Evolutionary conservation across 2,329 filamentous ascomycete genomes (phyloP).

Genomic region (Colletotrichum tanaceti): DNA sequence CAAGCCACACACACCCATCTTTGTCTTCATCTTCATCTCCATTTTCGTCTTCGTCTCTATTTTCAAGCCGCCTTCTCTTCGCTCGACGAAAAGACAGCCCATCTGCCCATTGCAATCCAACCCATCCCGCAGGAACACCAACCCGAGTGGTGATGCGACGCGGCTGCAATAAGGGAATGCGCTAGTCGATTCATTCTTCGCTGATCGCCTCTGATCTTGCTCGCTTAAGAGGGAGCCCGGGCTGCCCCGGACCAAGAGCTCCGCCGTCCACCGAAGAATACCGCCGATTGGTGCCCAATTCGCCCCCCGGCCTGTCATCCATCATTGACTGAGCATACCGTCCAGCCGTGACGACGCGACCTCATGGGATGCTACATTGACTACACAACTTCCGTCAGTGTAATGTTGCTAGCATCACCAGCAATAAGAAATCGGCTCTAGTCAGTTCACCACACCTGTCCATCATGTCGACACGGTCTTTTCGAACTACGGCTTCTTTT

Average conservation of each 20-base stretch:
- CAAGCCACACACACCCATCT: too few species aligned
- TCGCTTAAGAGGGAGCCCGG: neutral
- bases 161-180: too few species aligned
- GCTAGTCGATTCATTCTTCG: neutral
- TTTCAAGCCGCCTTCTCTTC: too few species aligned
- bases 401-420: too few species aligned
- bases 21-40: too few species aligned
- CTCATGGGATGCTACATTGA: neutral
- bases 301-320: neutral
- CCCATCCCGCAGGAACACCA: too few species aligned
- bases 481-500: neutral
- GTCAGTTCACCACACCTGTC: too few species aligned
- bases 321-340: slow-evolving; percentile 2
- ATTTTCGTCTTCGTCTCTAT: too few species aligned
- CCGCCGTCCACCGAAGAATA: slow-evolving; percentile 11
- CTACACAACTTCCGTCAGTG: neutral
- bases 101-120: too few species aligned
- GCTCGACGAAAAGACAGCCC: too few species aligned
- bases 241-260: slow-evolving; percentile 16
- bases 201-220: neutral
- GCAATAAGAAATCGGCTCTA: neutral
- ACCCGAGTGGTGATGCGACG: neutral
- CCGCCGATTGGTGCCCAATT: neutral
- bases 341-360: slow-evolving; percentile 11
- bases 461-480: neutral